Evolutionary conservation across 1,139 yeast species (phyloP).

Genomic region (Blastobotrys ciferrii): DNA sequence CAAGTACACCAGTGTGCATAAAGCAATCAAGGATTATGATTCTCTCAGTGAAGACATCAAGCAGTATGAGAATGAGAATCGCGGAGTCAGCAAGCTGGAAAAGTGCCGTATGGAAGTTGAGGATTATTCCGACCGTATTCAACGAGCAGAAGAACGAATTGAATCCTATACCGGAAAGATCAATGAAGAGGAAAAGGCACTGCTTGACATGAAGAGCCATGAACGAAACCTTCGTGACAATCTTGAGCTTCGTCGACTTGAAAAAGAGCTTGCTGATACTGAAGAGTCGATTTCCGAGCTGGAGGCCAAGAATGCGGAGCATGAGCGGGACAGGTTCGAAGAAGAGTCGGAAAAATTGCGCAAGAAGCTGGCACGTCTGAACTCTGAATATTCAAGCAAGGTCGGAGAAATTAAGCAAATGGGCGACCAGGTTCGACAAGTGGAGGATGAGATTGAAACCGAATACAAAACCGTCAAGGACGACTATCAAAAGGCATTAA

Average conservation of each 20-base stretch:
- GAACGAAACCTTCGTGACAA: constrained; percentile 56
- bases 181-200: constrained; percentile 36
- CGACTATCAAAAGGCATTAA: constrained; percentile 66
- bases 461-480: constrained; percentile 71
- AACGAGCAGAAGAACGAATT: neutral
- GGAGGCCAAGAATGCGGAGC: constrained; percentile 62
- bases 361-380: constrained; percentile 52
- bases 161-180: constrained; percentile 17
- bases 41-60: constrained; percentile 7
- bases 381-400: constrained; percentile 71
- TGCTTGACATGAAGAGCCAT: constrained; percentile 50
- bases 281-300: constrained; percentile 42
- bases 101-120: constrained; percentile 10
- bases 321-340: constrained; percentile 62
- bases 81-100: constrained; percentile 13
- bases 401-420: constrained; percentile 85
- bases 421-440: constrained; percentile 57
- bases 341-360: constrained; percentile 55
- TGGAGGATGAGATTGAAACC: constrained; percentile 62
- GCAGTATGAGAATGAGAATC: constrained; percentile 8
- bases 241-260: constrained; percentile 48
- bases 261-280: constrained; percentile 38
- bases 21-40: constrained; percentile 8
- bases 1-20: neutral
- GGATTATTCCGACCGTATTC: constrained; percentile 1